Percentiles rank a stretch among this genome's conserved stretches.
These are phyloP conservation scores for Trichoderma afroharzianum DNA, from an alignment of 2,329 filamentous ascomycete genomes.

Conservation along the genomic window DNA sequence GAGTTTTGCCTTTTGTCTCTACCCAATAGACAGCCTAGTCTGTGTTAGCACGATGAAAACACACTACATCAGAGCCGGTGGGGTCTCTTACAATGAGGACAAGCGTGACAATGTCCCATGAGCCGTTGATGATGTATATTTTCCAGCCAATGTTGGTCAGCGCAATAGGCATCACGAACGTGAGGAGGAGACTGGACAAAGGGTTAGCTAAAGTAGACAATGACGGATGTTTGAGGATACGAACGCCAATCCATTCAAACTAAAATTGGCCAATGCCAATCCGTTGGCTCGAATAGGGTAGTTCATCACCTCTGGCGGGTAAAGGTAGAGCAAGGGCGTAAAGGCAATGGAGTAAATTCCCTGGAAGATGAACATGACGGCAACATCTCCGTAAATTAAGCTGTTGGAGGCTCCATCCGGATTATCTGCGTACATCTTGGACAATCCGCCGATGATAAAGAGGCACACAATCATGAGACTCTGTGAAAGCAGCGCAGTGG, in stretches of 20 bases:
- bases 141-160: constrained; percentile 21
- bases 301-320: constrained; percentile 39
- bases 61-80: background rate
- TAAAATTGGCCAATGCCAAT: constrained; percentile 31
- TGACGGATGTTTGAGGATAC: background rate
- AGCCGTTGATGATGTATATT: constrained; percentile 25
- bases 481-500: constrained; percentile 41
- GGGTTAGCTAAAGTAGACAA: constrained; percentile 37
- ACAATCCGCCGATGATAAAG: constrained; percentile 49
- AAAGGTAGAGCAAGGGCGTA: constrained; percentile 45
- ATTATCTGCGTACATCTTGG: constrained; percentile 32
- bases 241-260: constrained; percentile 18
- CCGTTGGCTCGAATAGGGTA: constrained; percentile 37
- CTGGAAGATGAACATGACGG: constrained; percentile 46
- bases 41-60: background rate
- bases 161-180: constrained; percentile 34
- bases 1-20: constrained; percentile 43
- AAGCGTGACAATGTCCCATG: constrained; percentile 26
- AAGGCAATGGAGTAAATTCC: constrained; percentile 45
- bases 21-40: constrained; percentile 24
- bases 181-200: constrained; percentile 34
- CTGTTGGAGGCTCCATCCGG: constrained; percentile 11
- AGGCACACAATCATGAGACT: constrained; percentile 40
- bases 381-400: constrained; percentile 42
- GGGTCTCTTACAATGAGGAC: constrained; percentile 16